phyloP scores from a whole-genome alignment of 306 rosid genomes.

The Elaeagnus macrophylla region DNA sequence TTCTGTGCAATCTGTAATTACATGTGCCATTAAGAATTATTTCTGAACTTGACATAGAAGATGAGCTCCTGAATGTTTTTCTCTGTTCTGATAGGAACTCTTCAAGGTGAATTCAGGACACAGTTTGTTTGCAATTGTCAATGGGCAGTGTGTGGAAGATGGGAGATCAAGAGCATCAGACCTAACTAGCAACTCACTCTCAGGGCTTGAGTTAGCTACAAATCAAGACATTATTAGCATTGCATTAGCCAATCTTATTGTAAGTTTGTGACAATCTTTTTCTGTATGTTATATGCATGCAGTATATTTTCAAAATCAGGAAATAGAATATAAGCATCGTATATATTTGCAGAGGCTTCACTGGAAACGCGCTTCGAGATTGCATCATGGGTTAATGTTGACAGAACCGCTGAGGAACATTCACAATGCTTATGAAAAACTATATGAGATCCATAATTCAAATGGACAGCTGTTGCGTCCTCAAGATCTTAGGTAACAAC shows the following conservation, averaged over 20 bases:
- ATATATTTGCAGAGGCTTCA: constrained; percentile 8
- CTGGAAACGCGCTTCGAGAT: constrained; percentile 14
- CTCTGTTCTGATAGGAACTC: constrained; percentile 2
- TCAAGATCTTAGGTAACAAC: constrained; percentile 4
- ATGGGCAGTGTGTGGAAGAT: constrained; percentile 11
- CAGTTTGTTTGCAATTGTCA: constrained; percentile 9
- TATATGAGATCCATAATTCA: constrained; percentile 1
- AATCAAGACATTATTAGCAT: constrained; percentile 13
- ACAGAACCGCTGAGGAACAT: constrained; percentile 9
- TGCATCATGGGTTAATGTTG: constrained; percentile 12
- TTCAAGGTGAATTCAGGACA: constrained; percentile 13
- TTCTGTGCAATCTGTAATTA: too few species aligned
- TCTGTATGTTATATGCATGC: too few species aligned
- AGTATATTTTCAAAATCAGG: not conserved
- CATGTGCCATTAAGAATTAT: too few species aligned
- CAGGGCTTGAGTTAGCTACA: constrained; percentile 13
- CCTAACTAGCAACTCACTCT: constrained; percentile 10
- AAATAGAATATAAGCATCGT: too few species aligned
- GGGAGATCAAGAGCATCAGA: constrained; percentile 8
- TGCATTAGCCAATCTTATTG: constrained; percentile 9
- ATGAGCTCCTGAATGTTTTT: too few species aligned
- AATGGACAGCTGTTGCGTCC: constrained; percentile 3
- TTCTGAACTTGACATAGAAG: too few species aligned
- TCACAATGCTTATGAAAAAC: constrained; percentile 7
- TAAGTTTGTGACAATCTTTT: not conserved